phyloP scores from a whole-genome alignment of 257 asterid genomes.

The Coffea eugenioides region DNA sequence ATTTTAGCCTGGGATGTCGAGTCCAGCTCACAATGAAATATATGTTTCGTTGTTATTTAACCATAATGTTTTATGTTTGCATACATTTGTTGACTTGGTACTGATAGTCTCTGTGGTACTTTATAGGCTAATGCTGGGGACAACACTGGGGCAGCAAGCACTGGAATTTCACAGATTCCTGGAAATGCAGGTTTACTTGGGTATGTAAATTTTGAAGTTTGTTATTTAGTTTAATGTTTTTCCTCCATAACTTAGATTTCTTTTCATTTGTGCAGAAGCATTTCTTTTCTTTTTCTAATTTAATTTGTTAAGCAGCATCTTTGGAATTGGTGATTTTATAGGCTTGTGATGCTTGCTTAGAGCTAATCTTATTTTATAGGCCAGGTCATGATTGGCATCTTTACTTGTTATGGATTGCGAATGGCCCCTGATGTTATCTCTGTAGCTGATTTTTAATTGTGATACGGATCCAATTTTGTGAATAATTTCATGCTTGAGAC shows the following conservation, averaged over 20 bases:
- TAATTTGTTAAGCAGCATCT: neutral
- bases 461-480: neutral
- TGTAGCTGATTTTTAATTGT: neutral
- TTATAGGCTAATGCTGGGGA: slow-evolving; percentile 62
- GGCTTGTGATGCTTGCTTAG: neutral
- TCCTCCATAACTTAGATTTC: neutral
- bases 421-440: neutral
- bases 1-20: neutral
- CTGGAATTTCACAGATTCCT: slow-evolving; percentile 62
- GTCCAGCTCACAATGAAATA: neutral
- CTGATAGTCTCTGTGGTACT: slow-evolving; percentile 32
- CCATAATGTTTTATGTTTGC: neutral
- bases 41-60: neutral
- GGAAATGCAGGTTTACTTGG: slow-evolving; percentile 98
- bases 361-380: neutral
- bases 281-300: neutral
- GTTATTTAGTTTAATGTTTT: neutral
- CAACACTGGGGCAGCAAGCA: slow-evolving; percentile 46
- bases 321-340: neutral
- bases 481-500: neutral
- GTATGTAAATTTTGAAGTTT: slow-evolving; percentile 41
- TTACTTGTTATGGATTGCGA: neutral
- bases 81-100: slow-evolving; percentile 11
- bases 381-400: neutral
- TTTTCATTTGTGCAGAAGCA: neutral